Base-by-base conservation (phyloP, 1,139 yeast species). In the Diutina sp. region DNA sequence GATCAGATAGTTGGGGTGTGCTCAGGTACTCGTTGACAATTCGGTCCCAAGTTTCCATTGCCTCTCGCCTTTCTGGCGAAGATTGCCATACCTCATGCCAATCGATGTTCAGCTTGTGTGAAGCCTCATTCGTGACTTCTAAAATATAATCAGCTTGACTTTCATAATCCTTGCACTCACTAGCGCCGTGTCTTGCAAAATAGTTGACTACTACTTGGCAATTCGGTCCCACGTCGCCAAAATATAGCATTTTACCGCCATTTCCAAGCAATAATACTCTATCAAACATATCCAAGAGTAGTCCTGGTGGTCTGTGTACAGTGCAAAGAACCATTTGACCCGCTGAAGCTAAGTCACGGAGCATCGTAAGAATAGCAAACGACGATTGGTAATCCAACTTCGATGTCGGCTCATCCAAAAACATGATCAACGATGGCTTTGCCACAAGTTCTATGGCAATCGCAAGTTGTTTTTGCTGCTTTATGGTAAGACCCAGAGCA, bases 141-240 rank as follows among this genome's bases (percentile, higher is more conserved):
- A 83, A 70, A 63, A 83, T 82, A 65, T 81, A 83, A 67, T 83
- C 88, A 45, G 88, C 88, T 48, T 87, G 88, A 60, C 83, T 83
- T 61, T 80, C 86, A 61, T 67, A 62, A 56, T 66, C 60, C 16
- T 74, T 73, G 70, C 86, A 82, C 58, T 72, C 63, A 46, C 64
- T 66, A 52, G 73, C 72, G 14, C 85, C 85, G 59, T 83, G 72
- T 61, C 74, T 73, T 66, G 82, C 87, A 62, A 84, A 84, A 64
- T 84, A 84, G 51, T 70, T 64, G 56, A 79, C 69, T 64, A 84
- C 68, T 3, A 80, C 72, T 12, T 64, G 56, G 58, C 86, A 82
- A 62, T 76, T 74, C 58, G 71, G 67, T 59, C 87, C 88, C 64
- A 83, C 80, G 61, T 83, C 85, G 59, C 87, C 87, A 65, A 82